These are phyloP conservation scores for Platanthera zijinensis DNA, from an alignment of 106 monocot species.

Conservation along the genomic window DNA sequence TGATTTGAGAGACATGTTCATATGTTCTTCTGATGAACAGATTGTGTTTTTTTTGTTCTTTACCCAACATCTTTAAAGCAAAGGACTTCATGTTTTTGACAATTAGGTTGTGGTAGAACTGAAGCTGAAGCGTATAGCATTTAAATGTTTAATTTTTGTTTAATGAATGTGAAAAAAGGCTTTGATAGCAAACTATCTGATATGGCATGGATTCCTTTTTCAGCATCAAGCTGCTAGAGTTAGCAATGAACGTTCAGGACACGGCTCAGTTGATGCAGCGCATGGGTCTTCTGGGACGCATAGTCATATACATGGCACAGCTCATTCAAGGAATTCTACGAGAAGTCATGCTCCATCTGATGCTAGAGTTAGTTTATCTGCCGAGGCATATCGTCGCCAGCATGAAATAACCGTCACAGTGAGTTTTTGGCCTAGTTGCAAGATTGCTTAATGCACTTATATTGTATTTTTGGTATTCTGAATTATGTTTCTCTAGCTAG, in stretches of 20 bases:
- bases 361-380: constrained; percentile 24
- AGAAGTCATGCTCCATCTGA: constrained; percentile 30
- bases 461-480: not conserved
- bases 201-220: constrained; percentile 5
- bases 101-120: not conserved
- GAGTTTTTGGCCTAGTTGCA: constrained; percentile 13
- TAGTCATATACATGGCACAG: constrained; percentile 1
- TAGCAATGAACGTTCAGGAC: constrained; percentile 3
- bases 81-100: not conserved
- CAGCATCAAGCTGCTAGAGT: constrained; percentile 26
- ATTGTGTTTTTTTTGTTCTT: not conserved
- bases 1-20: not conserved
- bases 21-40: not conserved
- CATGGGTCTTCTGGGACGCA: constrained; percentile 12
- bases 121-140: not conserved
- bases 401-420: constrained; percentile 81
- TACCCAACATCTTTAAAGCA: not conserved
- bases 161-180: not conserved
- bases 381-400: constrained; percentile 68
- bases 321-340: constrained; percentile 28
- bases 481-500: not conserved
- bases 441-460: not conserved
- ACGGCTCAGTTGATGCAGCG: constrained; percentile 4
- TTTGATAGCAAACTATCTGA: not conserved
- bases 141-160: not conserved